A percentile compares a stretch with the other conserved stretches of the same genome.
Evolutionary conservation across 2,329 filamentous ascomycete species (phyloP).

Genomic region (Hymenoscyphus infarciens): DNA sequence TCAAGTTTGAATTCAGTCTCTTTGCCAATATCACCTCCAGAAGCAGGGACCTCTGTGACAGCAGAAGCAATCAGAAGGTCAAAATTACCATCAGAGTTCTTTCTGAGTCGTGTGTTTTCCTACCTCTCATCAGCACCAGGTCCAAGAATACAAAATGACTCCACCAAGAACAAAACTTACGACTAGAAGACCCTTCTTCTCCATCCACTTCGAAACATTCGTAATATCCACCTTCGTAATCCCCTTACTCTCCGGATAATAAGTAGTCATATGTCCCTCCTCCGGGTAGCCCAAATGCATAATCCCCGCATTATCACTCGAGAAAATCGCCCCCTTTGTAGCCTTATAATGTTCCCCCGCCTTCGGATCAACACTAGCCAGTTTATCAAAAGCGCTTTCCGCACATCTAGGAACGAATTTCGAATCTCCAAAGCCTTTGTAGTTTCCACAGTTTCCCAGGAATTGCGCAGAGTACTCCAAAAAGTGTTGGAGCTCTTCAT

Average conservation of each 20-base stretch:
- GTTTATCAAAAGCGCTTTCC: conserved; percentile 58
- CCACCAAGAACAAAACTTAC: conserved; percentile 19
- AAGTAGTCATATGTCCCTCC: conserved; percentile 75
- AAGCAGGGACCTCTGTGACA: conserved; percentile 52
- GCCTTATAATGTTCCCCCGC: conserved; percentile 62
- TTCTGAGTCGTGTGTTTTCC: conserved; percentile 74
- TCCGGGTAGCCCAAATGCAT: conserved; percentile 76
- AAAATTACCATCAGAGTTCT: conserved; percentile 60
- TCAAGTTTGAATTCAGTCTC: conserved; percentile 57
- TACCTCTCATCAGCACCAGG: conserved; percentile 28
- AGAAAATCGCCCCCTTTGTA: conserved; percentile 70
- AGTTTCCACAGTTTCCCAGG: conserved; percentile 74
- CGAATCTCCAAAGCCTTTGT: conserved; percentile 81
- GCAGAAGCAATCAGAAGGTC: conserved; percentile 74
- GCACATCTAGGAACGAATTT: conserved; percentile 76
- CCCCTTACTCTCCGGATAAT: conserved; percentile 71
- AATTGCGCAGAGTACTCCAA: conserved; percentile 77
- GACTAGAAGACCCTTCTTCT: conserved; percentile 64
- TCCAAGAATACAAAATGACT: not conserved
- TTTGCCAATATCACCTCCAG: conserved; percentile 67
- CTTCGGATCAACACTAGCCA: conserved; percentile 58
- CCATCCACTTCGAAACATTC: conserved; percentile 68
- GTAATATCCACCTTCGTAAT: conserved; percentile 75
- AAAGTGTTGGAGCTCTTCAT: conserved; percentile 63
- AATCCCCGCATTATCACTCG: conserved; percentile 57